These are phyloP conservation scores for Takashimella koratensis DNA, from an alignment of 1,284 basidiomycete genomes.

Conservation along the genomic window DNA sequence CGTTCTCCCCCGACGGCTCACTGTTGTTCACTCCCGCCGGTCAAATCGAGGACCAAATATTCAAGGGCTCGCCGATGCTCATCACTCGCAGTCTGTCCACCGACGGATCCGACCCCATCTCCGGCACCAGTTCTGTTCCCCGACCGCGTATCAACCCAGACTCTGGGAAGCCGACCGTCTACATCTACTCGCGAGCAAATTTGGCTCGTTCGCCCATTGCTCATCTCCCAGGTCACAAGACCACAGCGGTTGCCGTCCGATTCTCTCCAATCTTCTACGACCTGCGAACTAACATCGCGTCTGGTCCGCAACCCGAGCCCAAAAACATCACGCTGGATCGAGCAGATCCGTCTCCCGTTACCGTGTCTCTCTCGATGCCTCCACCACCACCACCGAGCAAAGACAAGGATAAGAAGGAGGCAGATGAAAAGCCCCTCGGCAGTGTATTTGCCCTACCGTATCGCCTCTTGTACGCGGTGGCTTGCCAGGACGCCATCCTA, in stretches of 20 bases:
- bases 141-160: conserved; percentile 35
- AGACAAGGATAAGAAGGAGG: conserved; percentile 18
- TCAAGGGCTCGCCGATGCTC: conserved; percentile 52
- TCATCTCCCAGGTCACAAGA: conserved; percentile 93
- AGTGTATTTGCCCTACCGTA: conserved; percentile 83
- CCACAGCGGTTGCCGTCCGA: conserved; percentile 85
- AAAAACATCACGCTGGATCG: conserved; percentile 64
- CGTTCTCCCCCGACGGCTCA: conserved; percentile 92
- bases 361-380: conserved; percentile 46
- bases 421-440: conserved; percentile 23
- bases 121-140: conserved; percentile 6
- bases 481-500: conserved; percentile 92
- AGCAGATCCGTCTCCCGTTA: conserved; percentile 54
- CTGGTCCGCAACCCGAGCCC: conserved; percentile 51
- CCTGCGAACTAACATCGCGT: conserved; percentile 61
- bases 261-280: conserved; percentile 94
- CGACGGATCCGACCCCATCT: conserved; percentile 34
- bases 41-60: conserved; percentile 85
- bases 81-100: conserved; percentile 39
- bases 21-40: conserved; percentile 92
- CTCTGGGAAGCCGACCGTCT: conserved; percentile 68
- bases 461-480: conserved; percentile 91
- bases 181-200: conserved; percentile 92
- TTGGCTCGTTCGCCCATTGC: conserved; percentile 88
- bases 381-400: conserved; percentile 50